phyloP scores from a whole-genome alignment of 768 basidiomycete species.

The Suillus weaverae region DNA sequence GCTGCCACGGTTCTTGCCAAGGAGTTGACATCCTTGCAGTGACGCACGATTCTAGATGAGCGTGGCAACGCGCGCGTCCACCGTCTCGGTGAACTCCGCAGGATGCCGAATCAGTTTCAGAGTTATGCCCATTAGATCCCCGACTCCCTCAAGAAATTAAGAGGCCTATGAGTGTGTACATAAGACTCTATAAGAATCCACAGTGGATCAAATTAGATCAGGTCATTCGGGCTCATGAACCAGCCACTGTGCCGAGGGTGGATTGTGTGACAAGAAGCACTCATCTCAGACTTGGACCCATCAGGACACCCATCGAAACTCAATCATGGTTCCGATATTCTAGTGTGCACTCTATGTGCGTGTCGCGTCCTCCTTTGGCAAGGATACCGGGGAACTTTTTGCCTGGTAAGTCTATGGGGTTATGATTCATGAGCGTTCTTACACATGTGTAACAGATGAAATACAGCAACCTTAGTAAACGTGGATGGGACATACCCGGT shows the following conservation, averaged over 20 bases:
- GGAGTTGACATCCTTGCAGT: not conserved
- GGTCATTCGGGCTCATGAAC: too few relatives aligned
- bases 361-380: not conserved
- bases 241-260: not conserved
- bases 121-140: not conserved
- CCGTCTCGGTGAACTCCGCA: not conserved
- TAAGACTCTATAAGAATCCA: not conserved
- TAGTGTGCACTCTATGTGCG: not conserved
- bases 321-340: not conserved
- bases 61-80: not conserved
- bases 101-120: not conserved
- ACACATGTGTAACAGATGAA: not conserved
- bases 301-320: not conserved
- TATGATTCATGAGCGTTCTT: not conserved
- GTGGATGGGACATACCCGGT: not conserved
- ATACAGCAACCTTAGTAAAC: not conserved
- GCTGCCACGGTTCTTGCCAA: not conserved
- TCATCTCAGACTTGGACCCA: not conserved
- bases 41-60: not conserved
- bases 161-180: not conserved
- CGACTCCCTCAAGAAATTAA: not conserved
- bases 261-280: not conserved
- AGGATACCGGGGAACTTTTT: not conserved
- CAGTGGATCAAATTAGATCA: not conserved
- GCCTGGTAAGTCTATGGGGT: not conserved